Evolutionary conservation across 1,284 basidiomycete genomes (phyloP), one percentile per base, ranked within the genome.

Genomic region (Ganoderma meredithae): DNA sequence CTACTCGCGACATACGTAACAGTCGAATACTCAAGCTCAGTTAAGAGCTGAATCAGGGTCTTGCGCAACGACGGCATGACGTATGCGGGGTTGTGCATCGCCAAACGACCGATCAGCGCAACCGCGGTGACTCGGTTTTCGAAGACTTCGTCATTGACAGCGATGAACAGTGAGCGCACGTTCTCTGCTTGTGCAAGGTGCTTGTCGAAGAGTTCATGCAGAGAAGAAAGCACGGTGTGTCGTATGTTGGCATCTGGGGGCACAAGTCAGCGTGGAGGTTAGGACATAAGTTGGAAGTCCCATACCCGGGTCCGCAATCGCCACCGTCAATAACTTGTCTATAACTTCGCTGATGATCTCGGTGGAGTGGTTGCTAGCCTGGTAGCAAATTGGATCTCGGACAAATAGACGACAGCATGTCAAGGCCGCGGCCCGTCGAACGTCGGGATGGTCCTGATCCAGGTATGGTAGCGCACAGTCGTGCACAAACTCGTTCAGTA

Each of bases 121-220:
- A 99, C 96, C 3, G 97, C 97, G 13, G 94, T 91, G 60, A 96
- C 90, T 22, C 98, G 90, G 76, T 98, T 99, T 63, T 93, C 92
- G 80, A 98, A 99, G 8, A 94, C 93, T 77, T 99, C 98, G 76
- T 99, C 98, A 77, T 99, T 99, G 67, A 99, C 86, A 0, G 97
- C 98, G 72, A 99, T 96, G 81, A 99, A 99, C 19, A 99, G 84
- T 13, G 95, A 97, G 12, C 97, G 91, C 12, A 99, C 96, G 76
- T 99, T 98, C 80, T 99, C 98, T 0, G 97, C 96, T 80, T 99
- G 98, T 0, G 98, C 95, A n/a, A 99, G 87, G 78, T 99, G 97
- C 71, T 96, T 95, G 78, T 99, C 98, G 74, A 99, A 99, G 53
- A 95, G 92, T 74, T 97, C 94, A 76, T 98, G 95, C 47, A 99